Base-by-base conservation (phyloP, 1,284 basidiomycete genomes). In the Agaricales sp. region DNA sequence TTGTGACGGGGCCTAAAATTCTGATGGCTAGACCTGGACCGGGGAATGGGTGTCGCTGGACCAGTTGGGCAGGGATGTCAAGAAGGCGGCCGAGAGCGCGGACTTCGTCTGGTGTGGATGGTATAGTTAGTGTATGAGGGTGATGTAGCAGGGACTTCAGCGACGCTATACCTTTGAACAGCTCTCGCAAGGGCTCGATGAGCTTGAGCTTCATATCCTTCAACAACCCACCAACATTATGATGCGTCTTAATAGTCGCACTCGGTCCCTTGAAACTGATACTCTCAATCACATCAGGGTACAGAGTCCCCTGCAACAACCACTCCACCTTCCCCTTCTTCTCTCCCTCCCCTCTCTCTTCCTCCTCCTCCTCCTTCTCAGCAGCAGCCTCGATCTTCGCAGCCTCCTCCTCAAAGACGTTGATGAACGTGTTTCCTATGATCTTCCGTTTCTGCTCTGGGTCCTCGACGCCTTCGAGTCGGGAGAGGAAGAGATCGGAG, bases 191-290 rank as follows among this genome's bases (percentile, higher is more conserved):
- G 35, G 96, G 96, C 70, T 99, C 96, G 57, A 99, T 98, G 43
- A 99, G 77, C 73, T 99, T 99, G 57, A 99, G 77, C 68, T 96
- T 98, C 96, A 99, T 99, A 66, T 99, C 87, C 61, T 90, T 91
- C 53, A 99, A 73, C 44, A 99, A 72, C 8, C 96, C 96, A 24
- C 96, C 96, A 54, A 99, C 96, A 60, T 99, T 99, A 67, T 99
- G 96, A 65, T 99, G 96, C 6, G 96, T 98, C 77, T 99, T 99
- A 75, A 99, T 99, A 14, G 95, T 99, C 43, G 96, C 96, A 57
- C 88, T 92, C 1, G 96, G 96, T 2, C 96, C 96, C 70, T 99
- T 99, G 82, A 99, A 99, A 68, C 89, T 93, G 72, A 99, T 98
- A 60, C 87, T 92, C 73, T 99, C 96, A 63, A 99, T 99, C 44